Conservation (phyloP, 1,139 yeast genomes). For the Eremothecium cymbalariae region DNA sequence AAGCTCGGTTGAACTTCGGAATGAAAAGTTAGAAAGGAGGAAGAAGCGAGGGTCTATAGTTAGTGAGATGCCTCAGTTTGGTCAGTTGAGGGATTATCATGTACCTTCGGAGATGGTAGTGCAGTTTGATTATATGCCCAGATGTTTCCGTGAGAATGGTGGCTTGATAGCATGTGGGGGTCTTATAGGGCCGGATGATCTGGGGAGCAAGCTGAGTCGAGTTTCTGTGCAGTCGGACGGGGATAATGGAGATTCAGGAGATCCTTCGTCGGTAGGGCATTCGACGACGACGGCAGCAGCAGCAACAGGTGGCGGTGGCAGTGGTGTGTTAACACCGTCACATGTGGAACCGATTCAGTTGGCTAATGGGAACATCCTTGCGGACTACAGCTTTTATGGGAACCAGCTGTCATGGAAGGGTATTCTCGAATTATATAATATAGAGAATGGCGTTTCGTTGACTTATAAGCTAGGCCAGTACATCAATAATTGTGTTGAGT, state of each 20-base stretch:
- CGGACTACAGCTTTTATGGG: conserved; percentile 28
- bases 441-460: conserved; percentile 38
- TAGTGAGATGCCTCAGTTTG: conserved; percentile 3
- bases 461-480: conserved; percentile 64
- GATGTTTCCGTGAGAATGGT: conserved; percentile 57
- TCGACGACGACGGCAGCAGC: not conserved
- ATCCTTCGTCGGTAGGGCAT: too few species aligned
- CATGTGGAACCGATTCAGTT: conserved; percentile 25
- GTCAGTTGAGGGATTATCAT: conserved; percentile 12
- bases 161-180: conserved; percentile 68
- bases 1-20: conserved; percentile 2
- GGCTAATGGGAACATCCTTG: conserved; percentile 21
- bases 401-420: conserved; percentile 44
- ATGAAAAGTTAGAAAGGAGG: conserved; percentile 13
- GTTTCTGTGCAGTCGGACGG: conserved; percentile 3
- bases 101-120: conserved; percentile 34
- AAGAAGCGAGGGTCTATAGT: conserved; percentile 18
- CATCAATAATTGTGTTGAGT: conserved; percentile 74
- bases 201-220: conserved; percentile 14
- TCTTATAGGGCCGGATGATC: conserved; percentile 37
- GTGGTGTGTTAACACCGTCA: conserved; percentile 8
- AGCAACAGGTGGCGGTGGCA: not conserved
- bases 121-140: conserved; percentile 52
- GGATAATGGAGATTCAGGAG: conserved; percentile 4
- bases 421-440: conserved; percentile 49